Evolutionary conservation across 2,329 filamentous ascomycete genomes (phyloP).

Genomic region (Zasmidium angulare): DNA sequence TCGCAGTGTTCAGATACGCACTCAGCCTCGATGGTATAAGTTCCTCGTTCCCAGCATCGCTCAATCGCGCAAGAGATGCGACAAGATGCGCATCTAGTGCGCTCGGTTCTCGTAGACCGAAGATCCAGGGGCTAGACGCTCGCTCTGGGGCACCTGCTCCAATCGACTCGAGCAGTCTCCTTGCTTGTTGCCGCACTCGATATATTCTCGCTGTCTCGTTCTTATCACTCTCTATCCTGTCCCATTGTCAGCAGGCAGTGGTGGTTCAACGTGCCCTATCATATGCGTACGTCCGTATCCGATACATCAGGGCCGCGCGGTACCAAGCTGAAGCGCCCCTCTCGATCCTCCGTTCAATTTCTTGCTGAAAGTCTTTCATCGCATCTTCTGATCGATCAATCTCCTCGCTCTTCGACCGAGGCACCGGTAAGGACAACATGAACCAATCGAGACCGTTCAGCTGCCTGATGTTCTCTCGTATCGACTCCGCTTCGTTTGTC

Average conservation of each 20-base stretch:
- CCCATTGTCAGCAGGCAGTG: neutral
- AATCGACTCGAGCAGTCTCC: neutral
- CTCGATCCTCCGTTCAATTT: neutral
- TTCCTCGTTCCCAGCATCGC: neutral
- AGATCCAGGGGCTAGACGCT: neutral
- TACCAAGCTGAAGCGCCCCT: neutral
- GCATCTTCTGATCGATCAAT: no score
- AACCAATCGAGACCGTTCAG: neutral
- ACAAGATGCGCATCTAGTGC: neutral
- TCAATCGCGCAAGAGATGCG: neutral
- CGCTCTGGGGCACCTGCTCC: neutral
- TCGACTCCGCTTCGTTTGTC: neutral
- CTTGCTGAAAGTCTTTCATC: no score
- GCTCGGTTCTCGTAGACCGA: neutral
- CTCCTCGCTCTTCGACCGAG: neutral
- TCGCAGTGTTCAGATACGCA: neutral
- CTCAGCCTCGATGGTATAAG: neutral
- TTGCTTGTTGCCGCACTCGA: neutral
- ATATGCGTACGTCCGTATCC: neutral
- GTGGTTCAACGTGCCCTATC: no score
- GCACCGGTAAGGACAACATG: neutral
- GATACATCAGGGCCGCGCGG: neutral
- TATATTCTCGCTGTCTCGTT: neutral
- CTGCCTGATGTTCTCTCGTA: neutral
- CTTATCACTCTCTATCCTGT: neutral